phyloP scores from a whole-genome alignment of 768 basidiomycete genomes.

The Phaeolepiota aurea region DNA sequence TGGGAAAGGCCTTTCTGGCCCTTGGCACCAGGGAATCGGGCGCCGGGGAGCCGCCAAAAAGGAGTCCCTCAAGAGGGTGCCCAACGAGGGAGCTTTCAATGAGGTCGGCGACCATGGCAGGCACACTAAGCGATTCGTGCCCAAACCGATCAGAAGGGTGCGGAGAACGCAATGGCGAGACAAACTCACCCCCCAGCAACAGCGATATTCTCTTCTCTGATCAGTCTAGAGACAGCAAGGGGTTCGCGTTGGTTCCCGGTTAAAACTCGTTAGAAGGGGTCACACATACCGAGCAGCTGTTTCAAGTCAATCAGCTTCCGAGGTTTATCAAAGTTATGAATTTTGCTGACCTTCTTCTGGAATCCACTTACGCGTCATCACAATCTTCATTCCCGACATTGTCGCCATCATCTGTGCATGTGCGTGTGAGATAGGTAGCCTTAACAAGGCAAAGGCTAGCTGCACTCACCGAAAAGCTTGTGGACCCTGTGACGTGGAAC shows the following conservation, averaged over 20 bases:
- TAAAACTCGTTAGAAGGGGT: too few species aligned
- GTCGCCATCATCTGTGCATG: conserved; percentile 44
- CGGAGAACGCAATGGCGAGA: neutral
- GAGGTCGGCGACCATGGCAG: conserved; percentile 59
- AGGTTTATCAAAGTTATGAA: neutral
- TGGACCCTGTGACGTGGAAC: conserved; percentile 59
- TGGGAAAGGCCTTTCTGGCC: conserved; percentile 39
- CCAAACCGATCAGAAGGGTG: conserved; percentile 4
- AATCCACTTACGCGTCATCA: conserved; percentile 50
- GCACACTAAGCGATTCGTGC: conserved; percentile 34
- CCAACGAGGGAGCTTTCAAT: conserved; percentile 40
- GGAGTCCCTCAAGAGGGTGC: conserved; percentile 36
- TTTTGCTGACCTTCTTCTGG: conserved; percentile 38
- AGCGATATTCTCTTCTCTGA: conserved; percentile 43
- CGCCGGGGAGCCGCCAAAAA: conserved; percentile 47
- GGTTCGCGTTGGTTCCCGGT: conserved; percentile 1
- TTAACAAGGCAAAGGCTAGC: neutral
- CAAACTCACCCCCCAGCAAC: conserved; percentile 40
- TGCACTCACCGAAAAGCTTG: conserved; percentile 38
- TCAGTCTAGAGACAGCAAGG: conserved; percentile 24
- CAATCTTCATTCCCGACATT: conserved; percentile 46
- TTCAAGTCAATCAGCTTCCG: neutral
- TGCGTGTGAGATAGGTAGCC: conserved; percentile 2
- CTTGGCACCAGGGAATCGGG: conserved; percentile 37
- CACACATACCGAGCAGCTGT: conserved; percentile 18